A percentile compares a stretch with the other conserved stretches of the same genome.
These are phyloP conservation scores for Daldinia eschscholtzii DNA, from an alignment of 2,329 filamentous ascomycete genomes.

Conservation along the genomic window DNA sequence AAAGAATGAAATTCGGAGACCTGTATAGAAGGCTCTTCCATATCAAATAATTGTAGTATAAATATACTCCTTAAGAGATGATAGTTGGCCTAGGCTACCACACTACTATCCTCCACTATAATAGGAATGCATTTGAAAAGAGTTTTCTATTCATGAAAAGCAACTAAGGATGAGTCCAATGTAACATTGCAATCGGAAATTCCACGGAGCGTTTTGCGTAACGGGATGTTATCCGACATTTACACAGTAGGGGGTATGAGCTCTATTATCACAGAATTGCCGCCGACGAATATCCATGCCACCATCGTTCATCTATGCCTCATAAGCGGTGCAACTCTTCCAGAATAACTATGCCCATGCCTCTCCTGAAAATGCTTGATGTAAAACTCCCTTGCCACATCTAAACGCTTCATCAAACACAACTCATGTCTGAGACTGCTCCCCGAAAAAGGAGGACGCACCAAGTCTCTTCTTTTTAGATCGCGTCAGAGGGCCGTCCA, in stretches of 20 bases:
- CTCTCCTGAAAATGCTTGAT: constrained; percentile 41
- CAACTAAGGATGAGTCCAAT: background rate
- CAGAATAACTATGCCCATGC: constrained; percentile 13
- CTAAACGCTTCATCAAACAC: constrained; percentile 20
- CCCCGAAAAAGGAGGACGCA: constrained; percentile 6
- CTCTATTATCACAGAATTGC: constrained; percentile 8
- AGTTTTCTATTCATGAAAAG: constrained; percentile 1
- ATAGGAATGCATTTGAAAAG: background rate
- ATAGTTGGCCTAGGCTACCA: too few relatives aligned
- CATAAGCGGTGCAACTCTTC: constrained; percentile 12
- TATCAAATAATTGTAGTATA: background rate
- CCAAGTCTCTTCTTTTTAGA: constrained; percentile 22
- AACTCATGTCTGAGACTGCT: constrained; percentile 11
- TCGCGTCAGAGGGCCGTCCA: constrained; percentile 31
- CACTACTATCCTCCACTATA: background rate
- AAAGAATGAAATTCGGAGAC: background rate
- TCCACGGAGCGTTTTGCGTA: background rate
- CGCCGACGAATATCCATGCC: constrained; percentile 27
- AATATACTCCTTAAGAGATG: too few relatives aligned
- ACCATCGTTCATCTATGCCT: constrained; percentile 20
- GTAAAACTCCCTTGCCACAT: constrained; percentile 26
- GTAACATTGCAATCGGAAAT: background rate
- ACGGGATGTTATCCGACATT: constrained; percentile 3
- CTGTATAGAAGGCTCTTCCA: background rate
- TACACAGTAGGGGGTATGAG: constrained; percentile 2